Base-by-base conservation (phyloP, 1,139 yeast genomes). In the Ogataea hybrid region DNA sequence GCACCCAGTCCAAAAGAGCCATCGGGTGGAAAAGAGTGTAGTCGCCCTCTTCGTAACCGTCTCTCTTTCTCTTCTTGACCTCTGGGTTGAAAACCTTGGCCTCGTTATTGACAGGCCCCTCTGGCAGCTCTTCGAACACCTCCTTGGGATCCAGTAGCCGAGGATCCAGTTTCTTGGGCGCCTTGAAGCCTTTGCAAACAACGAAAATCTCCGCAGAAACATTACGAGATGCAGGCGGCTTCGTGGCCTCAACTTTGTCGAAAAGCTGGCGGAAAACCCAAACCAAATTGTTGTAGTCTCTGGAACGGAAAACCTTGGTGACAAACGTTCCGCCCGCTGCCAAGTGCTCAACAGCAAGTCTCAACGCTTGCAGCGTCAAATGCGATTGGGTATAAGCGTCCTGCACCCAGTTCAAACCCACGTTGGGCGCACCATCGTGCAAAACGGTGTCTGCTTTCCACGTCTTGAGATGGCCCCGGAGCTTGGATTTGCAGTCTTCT, bases 361-460 rank as follows among this genome's bases (percentile, higher is more conserved):
- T 89, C 57, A 94, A 73, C 25, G 97, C 95, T 69, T 89, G 96
- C 54, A 92, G 71, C 25, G 96, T 94, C 58, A 92, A 79, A 63
- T 92, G 97, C 16, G 97, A 88, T 69, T 92, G 99, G 2, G 97
- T 88, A 68, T 87, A 94, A 2, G 98, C 98, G 79, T 92, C 99
- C 65, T 94, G 98, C 23, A 87, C 92, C 98, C 98, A 94, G 20
- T 96, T 96, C 59, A 90, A 75, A 82, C 98, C 98, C 54, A 92
- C 98, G 61, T 92, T 94, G 21, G 99, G 99, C 21, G 99, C 99
- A 81, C 99, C 99, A 75, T 92, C 99, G 68, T 92, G 98, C 61
- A 94, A 70, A 17, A 92, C 97, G 0, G 96, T 87, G 61, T 94
- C 97, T 1, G 98, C 99, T 60, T 94, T 92, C 97, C 97, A 92